A percentile compares a stretch with the other conserved stretches of the same genome.
Conservation (phyloP, 2,329 filamentous ascomycete genomes). For the Hypoxylon sp. region DNA sequence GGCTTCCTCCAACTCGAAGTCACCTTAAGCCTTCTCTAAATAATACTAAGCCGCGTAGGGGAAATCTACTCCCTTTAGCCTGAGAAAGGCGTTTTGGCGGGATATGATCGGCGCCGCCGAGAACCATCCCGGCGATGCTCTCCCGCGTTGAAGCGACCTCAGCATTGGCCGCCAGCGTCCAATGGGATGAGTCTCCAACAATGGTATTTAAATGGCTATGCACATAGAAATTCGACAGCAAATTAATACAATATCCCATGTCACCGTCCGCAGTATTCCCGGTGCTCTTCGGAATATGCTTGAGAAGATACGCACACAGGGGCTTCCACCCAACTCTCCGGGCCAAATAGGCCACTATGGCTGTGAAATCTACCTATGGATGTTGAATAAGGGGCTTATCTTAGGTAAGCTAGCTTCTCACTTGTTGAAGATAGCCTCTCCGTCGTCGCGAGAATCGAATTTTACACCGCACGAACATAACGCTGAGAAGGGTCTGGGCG, state of each 20-base stretch:
- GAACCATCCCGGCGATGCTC: constrained; percentile 13
- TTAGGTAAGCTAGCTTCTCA: neutral
- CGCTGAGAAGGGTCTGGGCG: neutral
- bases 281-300: neutral
- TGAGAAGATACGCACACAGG: neutral
- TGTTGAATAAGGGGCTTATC: neutral
- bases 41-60: constrained; percentile 10
- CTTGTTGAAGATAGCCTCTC: neutral
- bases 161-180: neutral
- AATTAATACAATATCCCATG: neutral
- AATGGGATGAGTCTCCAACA: constrained; percentile 14
- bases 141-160: constrained; percentile 7
- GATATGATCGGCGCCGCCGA: constrained; percentile 27
- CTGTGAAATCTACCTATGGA: neutral
- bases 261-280: constrained; percentile 3
- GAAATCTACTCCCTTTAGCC: constrained; percentile 29
- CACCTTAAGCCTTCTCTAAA: neutral
- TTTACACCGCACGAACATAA: neutral
- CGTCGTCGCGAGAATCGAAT: neutral
- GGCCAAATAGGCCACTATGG: neutral
- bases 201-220: constrained; percentile 17
- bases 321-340: neutral
- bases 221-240: neutral
- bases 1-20: neutral
- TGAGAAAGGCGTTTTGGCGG: constrained; percentile 9